phyloP scores from a whole-genome alignment of 768 basidiomycete species.

The Kwoniella newhampshirensis region DNA sequence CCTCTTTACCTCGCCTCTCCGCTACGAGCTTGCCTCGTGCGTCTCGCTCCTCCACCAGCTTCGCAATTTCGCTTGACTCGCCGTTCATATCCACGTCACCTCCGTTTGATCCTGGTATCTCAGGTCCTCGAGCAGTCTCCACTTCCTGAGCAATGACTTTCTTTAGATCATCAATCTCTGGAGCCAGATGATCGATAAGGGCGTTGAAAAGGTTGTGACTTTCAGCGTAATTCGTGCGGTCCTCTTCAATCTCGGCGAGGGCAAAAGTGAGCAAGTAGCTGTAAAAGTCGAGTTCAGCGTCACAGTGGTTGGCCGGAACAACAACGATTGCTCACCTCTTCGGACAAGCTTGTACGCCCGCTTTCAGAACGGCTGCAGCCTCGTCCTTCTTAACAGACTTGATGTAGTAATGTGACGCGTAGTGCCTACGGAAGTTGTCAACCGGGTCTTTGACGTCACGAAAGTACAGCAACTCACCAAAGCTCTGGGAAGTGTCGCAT shows the following conservation, averaged over 20 bases:
- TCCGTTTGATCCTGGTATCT: constrained; percentile 29
- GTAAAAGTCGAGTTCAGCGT: background rate
- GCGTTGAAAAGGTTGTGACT: constrained; percentile 72
- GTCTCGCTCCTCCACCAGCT: constrained; percentile 46
- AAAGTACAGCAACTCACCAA: constrained; percentile 62
- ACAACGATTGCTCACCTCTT: constrained; percentile 60
- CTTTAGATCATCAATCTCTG: constrained; percentile 47
- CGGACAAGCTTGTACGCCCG: constrained; percentile 84
- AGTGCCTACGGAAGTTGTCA: constrained; percentile 66
- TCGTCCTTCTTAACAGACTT: constrained; percentile 77
- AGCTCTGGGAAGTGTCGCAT: constrained; percentile 95
- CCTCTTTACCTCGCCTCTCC: constrained; percentile 46
- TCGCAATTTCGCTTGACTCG: constrained; percentile 54
- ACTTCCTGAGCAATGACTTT: constrained; percentile 47
- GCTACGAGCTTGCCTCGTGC: constrained; percentile 44
- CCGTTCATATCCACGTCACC: constrained; percentile 47
- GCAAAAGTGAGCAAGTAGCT: constrained; percentile 92
- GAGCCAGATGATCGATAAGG: constrained; percentile 66
- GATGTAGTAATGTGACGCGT: constrained; percentile 81
- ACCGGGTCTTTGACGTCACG: background rate
- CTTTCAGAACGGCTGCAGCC: constrained; percentile 72
- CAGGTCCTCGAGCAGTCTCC: constrained; percentile 56
- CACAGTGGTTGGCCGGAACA: background rate
- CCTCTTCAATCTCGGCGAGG: constrained; percentile 71
- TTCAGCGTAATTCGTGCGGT: constrained; percentile 64